phyloP scores from a whole-genome alignment of 306 rosid genomes.

The Canavalia ensiformis region DNA sequence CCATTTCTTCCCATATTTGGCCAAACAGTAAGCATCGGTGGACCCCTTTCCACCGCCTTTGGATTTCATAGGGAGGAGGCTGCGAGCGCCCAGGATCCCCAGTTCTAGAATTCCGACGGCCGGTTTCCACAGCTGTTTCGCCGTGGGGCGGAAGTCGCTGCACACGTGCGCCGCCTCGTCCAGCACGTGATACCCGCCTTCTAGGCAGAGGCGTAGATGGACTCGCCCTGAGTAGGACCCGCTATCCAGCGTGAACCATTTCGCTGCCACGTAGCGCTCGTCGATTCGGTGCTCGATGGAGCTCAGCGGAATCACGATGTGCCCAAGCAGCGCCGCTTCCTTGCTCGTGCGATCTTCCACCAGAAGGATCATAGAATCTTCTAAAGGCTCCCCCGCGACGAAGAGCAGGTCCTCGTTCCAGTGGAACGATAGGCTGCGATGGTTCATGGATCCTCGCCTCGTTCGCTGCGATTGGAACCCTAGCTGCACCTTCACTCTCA shows the following conservation, averaged over 20 bases:
- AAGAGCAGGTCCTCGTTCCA: conserved; percentile 91
- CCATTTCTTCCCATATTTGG: conserved; percentile 92
- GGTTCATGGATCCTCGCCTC: conserved; percentile 84
- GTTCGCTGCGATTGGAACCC: conserved; percentile 80
- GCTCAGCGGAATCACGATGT: conserved; percentile 65
- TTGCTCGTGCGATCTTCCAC: conserved; percentile 83
- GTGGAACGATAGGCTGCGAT: conserved; percentile 76
- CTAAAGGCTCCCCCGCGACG: conserved; percentile 93
- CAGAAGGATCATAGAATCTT: conserved; percentile 71
- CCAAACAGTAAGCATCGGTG: conserved; percentile 84
- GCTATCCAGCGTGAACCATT: conserved; percentile 71
- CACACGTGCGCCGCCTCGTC: conserved; percentile 99
- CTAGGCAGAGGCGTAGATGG: conserved; percentile 80
- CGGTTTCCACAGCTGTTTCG: conserved; percentile 92
- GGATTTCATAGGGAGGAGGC: conserved; percentile 80
- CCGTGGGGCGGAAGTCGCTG: conserved; percentile 94
- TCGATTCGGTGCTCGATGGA: conserved; percentile 84
- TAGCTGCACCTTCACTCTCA: conserved; percentile 72
- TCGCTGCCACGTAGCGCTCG: conserved; percentile 86
- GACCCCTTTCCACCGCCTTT: conserved; percentile 72
- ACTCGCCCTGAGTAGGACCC: conserved; percentile 81
- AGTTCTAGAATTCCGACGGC: conserved; percentile 85
- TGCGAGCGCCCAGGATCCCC: conserved; percentile 91
- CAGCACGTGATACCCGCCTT: conserved; percentile 97
- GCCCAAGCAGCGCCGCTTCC: conserved; percentile 70